Base-by-base conservation (phyloP, 495 filamentous ascomycete species). In the Pyrenula aspistea region DNA sequence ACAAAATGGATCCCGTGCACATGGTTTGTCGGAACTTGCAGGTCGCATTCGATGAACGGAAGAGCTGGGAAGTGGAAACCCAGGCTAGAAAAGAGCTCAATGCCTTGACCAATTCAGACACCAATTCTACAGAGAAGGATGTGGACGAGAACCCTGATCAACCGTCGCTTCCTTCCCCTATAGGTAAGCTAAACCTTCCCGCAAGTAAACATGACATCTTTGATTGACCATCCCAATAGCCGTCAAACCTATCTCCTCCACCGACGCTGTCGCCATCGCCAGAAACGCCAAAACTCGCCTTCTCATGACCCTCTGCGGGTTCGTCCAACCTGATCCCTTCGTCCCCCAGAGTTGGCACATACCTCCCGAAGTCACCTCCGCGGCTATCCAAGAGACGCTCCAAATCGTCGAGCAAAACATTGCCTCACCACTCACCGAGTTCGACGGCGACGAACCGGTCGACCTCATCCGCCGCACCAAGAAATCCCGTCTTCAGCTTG, bases 231-330 rank as follows among this genome's bases (percentile, higher is more conserved):
- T 20, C 36, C 54, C 22, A 36, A 11, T 64, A 79, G 82, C 81
- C 55, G 73, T 96, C 55, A 84, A 76, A 60, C 77, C 88, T 1
- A 82, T 4, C 15, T 42, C 31, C 31, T 42, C 84, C 48, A 82
- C 79, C 49, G 86, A 92, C 49, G 74, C 80, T 24, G 76, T 82
- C 47, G 83, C 84, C 52, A 78, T 75, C 2, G 86, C 88, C 22
- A 82, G 95, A 70, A 91, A 96, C 62, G 83, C 86, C n/a, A 84
- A 89, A 63, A 82, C 97, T 8, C 86, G 92, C 24, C 83, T 97
- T 22, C 81, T 99, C 4, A 85, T 97, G 81, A 83, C 74, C 0
- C 74, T 90, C 2, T 72, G 85, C 51, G 87, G 88, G 2, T 81
- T 93, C 54, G 81, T 87, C 25, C 31, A 42, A 42, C 4, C 31